Base-by-base conservation (phyloP, 495 filamentous ascomycete genomes). In the Podospora conica region DNA sequence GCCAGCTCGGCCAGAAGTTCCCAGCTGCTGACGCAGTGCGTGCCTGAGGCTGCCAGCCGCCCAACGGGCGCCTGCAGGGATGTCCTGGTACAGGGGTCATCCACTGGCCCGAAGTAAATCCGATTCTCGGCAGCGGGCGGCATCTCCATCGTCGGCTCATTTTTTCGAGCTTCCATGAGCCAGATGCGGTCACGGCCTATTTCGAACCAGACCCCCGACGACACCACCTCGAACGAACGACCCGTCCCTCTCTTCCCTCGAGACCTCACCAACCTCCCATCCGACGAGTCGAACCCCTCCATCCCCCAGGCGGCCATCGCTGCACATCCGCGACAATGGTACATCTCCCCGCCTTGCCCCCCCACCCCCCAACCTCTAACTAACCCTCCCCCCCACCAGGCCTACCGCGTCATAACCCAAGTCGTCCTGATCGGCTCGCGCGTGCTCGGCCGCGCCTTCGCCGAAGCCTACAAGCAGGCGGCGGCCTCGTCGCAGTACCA, bases 391-490 rank as follows among this genome's bases (percentile, higher is more conserved):
- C 15, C 23, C 29, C 18, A 21, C 59, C 73, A 98, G 95, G 95
- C 95, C 74, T 93, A 98, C 81, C 90, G 93, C 75, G 89, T 96
- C 76, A 89, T 98, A 80, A 88, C 90, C 65, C 92, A 97, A 85
- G 90, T 96, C 78, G 86, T 96, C 82, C 68, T 98, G 66, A 89
- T 91, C 73, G 94, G 93, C 80, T 82, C 87, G 66, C 91, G 95
- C 71, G 94, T 97, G 70, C 84, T 98, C 77, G 91, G 93, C 58
- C 92, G 95, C 65, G 92, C 95, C 77, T 93, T 98, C 74, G 82
- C 89, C 74, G 90, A 96, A 84, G 91, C 91, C 72, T 94, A 91
- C 83, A 91, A 89, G 70, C 92, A 98, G 83, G 94, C 95, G 33
- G 83, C 90, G 54, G 95, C 94, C 5, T 88, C 92, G 1, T 87